Evolutionary conservation across 169 alveolate genomes (phyloP), one percentile per base, ranked within the genome.

Genomic region (Plasmodium malariae): DNA sequence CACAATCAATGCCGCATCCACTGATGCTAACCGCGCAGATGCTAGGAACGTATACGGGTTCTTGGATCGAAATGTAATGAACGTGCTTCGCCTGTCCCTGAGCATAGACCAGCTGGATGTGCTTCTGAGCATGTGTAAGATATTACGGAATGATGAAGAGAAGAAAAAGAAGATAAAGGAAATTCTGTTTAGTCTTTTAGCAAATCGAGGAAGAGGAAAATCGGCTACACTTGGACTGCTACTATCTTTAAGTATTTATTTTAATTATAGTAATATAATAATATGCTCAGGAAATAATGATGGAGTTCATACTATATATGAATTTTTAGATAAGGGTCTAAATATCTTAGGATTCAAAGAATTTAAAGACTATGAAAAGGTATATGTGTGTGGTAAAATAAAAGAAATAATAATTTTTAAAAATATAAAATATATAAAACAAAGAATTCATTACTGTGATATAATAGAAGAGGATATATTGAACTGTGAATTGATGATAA

Each of bases 121-220:
- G 12, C 51, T 86, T 0, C 24, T 68, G 9, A 86, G 57, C 34
- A 86, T 86, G 74, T 86, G 92, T 21, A 86, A 86, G 30, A 37
- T 86, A 43, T 72, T 86, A 57, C 28, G 87, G 26, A 86, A 70
- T 40, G 92, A 86, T 43, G 87, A 86, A 11, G 87, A 65, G 14
- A 70, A 70, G 36, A 70, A 68, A 55, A 86, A 60, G 54, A 68
- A 80, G 7, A 59, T 86, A 26, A 86, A 86, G 62, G 92, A 86
- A 55, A 51, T 86, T 0, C 26, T 86, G n/a, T 37, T 86, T 26
- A 86, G 17, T 43, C 51, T 86, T 14, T 34, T 99, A 0, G 99
- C 99, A 1, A 99, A 98, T 12, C 95, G 99, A 86, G 99, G 99
- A 2, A 95, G 99, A 72, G 99, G 99, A 1, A 99, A 99, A 94